phyloP scores from a whole-genome alignment of 441 rosid species.

The Lepidium campestre region DNA sequence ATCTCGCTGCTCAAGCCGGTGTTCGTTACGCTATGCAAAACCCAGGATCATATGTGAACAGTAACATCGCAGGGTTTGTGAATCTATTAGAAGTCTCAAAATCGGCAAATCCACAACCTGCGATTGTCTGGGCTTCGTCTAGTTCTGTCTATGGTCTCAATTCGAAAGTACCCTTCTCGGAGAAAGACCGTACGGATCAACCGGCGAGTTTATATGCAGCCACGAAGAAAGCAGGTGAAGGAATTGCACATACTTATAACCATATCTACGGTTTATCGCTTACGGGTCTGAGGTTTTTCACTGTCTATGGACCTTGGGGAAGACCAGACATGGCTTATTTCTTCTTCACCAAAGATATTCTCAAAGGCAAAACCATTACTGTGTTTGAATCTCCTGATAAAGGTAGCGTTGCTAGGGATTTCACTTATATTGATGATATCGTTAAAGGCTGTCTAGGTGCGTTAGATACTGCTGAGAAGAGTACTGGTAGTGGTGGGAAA shows the following conservation, averaged over 20 bases:
- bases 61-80: slow-evolving; percentile 65
- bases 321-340: slow-evolving; percentile 84
- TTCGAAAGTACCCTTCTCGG: slow-evolving; percentile 66
- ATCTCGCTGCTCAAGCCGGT: slow-evolving; percentile 78
- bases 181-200: slow-evolving; percentile 64
- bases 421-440: slow-evolving; percentile 73
- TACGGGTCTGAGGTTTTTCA: slow-evolving; percentile 76
- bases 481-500: slow-evolving; percentile 78
- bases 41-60: slow-evolving; percentile 60
- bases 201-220: slow-evolving; percentile 83
- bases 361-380: slow-evolving; percentile 53
- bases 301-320: slow-evolving; percentile 87
- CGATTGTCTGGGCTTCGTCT: slow-evolving; percentile 71
- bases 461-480: slow-evolving; percentile 71
- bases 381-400: slow-evolving; percentile 51
- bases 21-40: slow-evolving; percentile 74
- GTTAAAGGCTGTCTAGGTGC: slow-evolving; percentile 74
- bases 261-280: slow-evolving; percentile 74
- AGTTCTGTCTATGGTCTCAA: slow-evolving; percentile 75
- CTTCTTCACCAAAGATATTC: slow-evolving; percentile 63
- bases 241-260: slow-evolving; percentile 62
- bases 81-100: slow-evolving; percentile 57
- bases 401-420: slow-evolving; percentile 72
- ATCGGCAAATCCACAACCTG: slow-evolving; percentile 54
- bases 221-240: slow-evolving; percentile 79